These are phyloP conservation scores for Adiantum capillusveneris DNA, from an alignment of 75 land plant genomes.

Conservation along the genomic window DNA sequence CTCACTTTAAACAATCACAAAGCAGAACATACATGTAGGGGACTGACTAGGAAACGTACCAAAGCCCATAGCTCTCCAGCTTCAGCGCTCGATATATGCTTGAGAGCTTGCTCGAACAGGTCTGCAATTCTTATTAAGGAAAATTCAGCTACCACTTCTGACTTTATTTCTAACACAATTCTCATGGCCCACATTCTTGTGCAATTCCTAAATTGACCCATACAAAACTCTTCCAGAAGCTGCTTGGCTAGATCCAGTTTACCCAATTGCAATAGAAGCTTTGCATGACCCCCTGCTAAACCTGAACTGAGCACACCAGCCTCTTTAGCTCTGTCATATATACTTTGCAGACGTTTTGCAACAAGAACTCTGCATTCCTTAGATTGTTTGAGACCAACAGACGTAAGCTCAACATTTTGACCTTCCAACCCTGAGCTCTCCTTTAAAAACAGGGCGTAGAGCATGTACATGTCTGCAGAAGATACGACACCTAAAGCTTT, in stretches of 20 bases:
- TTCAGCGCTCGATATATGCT: constrained; percentile 30
- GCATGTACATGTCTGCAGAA: constrained; percentile 49
- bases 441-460: constrained; percentile 48
- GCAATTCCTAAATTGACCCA: constrained; percentile 29
- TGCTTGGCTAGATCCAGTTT: constrained; percentile 50
- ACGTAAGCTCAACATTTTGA: not conserved
- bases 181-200: constrained; percentile 55
- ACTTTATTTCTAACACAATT: constrained; percentile 55
- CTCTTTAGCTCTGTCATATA: constrained; percentile 53
- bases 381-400: constrained; percentile 5
- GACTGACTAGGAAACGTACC: constrained; percentile 44
- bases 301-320: constrained; percentile 40
- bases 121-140: constrained; percentile 26
- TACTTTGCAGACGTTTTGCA: constrained; percentile 16
- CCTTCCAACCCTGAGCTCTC: constrained; percentile 24
- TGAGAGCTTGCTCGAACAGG: constrained; percentile 33
- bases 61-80: constrained; percentile 58
- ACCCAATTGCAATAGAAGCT: constrained; percentile 43
- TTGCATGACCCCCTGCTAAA: constrained; percentile 59
- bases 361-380: not conserved
- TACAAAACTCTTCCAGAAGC: constrained; percentile 37
- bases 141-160: constrained; percentile 9
- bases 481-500: constrained; percentile 48
- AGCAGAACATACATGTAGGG: too few species aligned
- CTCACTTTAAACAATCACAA: too few species aligned